Evolutionary conservation across 495 filamentous ascomycete genomes (phyloP), one percentile per base, ranked within the genome.

Genomic region (Aspergillus biplanus): DNA sequence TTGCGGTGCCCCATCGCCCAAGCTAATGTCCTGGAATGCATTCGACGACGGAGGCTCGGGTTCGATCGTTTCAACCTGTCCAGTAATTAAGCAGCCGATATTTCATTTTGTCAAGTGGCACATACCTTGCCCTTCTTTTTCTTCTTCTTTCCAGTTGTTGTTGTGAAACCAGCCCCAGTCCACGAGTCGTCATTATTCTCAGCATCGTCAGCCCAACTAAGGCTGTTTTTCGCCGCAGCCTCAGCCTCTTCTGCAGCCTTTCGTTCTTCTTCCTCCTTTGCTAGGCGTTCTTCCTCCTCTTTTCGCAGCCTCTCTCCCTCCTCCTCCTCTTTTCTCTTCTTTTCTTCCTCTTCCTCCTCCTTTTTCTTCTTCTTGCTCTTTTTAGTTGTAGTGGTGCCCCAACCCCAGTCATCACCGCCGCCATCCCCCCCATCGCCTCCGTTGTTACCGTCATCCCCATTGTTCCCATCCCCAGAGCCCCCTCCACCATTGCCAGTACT

Each of bases 81-180:
- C 60, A 37, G 6, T 32, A 15, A 18, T 18, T 65, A 46, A 65
- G 52, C 33, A 39, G 33, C 27, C 21, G 32, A 39, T 37, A 35
- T 33, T 31, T 31, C 3, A 35, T 31, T 11, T 7, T 34, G 39
- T 16, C 11, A 52, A 34, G 6, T 0, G 34, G 15, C 1, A 53
- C 73, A 39, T 75, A 82, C 81, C 72, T 83, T 83, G 58, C 67
- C 78, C 65, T 84, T 85, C 65, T 78, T 80, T 58, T 69, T 72
- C 58, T 79, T 80, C 67, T 82, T 83, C 66, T 84, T 84, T 59
- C 79, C 81, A 7, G 70, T 69, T 4, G 68, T 67, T 18, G 67
- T 61, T 3, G 69, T 61, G 62, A 77, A 78, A 1, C 70, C 71
- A 27, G 67, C 72, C 79, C 70, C 71, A 27, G 67, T 71, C 79